These are phyloP conservation scores for Daldinia caldariorum DNA, from an alignment of 495 filamentous ascomycete species.

Conservation along the genomic window DNA sequence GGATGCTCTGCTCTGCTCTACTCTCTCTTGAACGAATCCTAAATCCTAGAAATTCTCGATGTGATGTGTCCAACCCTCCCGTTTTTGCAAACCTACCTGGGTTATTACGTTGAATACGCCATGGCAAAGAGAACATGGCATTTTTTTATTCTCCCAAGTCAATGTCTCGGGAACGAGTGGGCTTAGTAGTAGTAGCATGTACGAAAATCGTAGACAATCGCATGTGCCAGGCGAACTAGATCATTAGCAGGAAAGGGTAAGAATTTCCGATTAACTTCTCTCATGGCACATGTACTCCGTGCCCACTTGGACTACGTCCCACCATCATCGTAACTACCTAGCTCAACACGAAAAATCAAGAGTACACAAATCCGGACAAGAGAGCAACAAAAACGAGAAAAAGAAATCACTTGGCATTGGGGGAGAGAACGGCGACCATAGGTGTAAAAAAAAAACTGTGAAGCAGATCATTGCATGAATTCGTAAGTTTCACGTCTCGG, in stretches of 20 bases:
- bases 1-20: no score
- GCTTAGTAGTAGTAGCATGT: neutral
- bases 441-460: constrained; percentile 6
- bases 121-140: neutral
- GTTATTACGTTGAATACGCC: constrained; percentile 1
- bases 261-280: constrained; percentile 7
- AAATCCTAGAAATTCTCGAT: neutral
- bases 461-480: constrained; percentile 46
- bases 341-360: neutral
- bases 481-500: constrained; percentile 46
- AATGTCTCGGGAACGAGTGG: neutral
- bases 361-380: neutral
- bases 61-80: no score
- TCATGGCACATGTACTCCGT: neutral
- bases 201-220: constrained; percentile 5
- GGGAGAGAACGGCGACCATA: constrained; percentile 1
- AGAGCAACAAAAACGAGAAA: neutral
- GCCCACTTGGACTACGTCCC: constrained; percentile 2
- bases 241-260: neutral
- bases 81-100: neutral
- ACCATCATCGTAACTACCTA: neutral
- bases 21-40: neutral
- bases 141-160: neutral
- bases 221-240: neutral
- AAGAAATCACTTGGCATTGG: constrained; percentile 2